phyloP scores from a whole-genome alignment of 1,284 basidiomycete genomes.

The Peniophora sp. region DNA sequence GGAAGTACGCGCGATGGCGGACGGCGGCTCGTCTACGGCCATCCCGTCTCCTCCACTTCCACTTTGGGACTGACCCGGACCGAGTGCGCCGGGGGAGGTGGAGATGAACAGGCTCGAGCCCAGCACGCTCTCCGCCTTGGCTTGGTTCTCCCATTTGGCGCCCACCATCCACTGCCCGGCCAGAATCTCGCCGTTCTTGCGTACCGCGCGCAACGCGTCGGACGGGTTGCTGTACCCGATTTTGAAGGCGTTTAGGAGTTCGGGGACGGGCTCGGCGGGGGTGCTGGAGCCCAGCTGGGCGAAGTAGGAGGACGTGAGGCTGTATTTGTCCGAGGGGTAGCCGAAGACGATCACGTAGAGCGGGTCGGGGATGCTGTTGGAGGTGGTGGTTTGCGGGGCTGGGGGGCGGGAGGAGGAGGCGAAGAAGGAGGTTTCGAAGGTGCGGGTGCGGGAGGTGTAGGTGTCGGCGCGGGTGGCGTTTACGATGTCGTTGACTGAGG shows the following conservation, averaged over 20 bases:
- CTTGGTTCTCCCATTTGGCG: conserved; percentile 55
- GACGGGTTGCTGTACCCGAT: conserved; percentile 62
- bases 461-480: conserved; percentile 41
- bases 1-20: conserved; percentile 3
- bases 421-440: conserved; percentile 27
- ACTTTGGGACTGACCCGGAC: no score
- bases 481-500: conserved; percentile 64
- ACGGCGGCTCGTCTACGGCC: conserved; percentile 32
- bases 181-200: conserved; percentile 72
- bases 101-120: no score
- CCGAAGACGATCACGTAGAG: conserved; percentile 67
- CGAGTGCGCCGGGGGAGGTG: no score
- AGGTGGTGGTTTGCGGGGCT: conserved; percentile 15
- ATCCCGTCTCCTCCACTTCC: conserved; percentile 26
- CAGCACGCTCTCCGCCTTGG: no score
- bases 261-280: conserved; percentile 52
- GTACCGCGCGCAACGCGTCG: conserved; percentile 65
- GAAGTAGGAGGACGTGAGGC: conserved; percentile 62
- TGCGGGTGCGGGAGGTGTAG: conserved; percentile 31
- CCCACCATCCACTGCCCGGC: conserved; percentile 75
- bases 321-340: conserved; percentile 68
- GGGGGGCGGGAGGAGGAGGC: conserved; percentile 20
- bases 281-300: conserved; percentile 58
- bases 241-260: conserved; percentile 63
- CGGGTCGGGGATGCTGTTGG: conserved; percentile 23